These are phyloP conservation scores for Glycyrrhiza uralensis DNA, from an alignment of 306 rosid species.

Conservation along the genomic window DNA sequence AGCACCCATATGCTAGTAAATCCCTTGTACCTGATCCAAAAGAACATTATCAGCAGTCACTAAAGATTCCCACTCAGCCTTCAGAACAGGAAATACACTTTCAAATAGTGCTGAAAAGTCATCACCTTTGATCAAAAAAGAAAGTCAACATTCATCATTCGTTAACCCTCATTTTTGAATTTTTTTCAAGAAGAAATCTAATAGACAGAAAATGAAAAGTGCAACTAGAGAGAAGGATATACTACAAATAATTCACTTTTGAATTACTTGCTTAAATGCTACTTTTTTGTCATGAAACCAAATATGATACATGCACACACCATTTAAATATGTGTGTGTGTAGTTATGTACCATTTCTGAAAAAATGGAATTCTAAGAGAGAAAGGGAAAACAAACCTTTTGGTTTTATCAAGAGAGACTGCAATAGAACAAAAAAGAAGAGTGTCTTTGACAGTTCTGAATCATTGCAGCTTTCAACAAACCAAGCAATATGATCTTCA, in stretches of 20 bases:
- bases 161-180: not conserved
- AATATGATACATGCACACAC: not conserved
- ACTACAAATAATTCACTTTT: not conserved
- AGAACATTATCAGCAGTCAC: slow-evolving; percentile 42
- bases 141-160: slow-evolving; percentile 18
- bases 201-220: slow-evolving; percentile 3
- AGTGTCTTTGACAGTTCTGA: slow-evolving; percentile 60
- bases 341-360: not conserved
- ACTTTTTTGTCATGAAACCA: not conserved
- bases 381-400: slow-evolving; percentile 39
- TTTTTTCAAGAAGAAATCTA: not conserved
- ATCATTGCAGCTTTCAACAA: slow-evolving; percentile 49
- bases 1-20: not conserved
- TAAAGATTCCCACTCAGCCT: slow-evolving; percentile 66
- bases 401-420: slow-evolving; percentile 42
- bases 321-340: not conserved
- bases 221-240: not conserved
- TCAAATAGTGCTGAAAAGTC: slow-evolving; percentile 47
- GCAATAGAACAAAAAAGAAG: slow-evolving; percentile 62
- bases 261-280: not conserved
- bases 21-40: slow-evolving; percentile 54
- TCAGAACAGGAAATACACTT: slow-evolving; percentile 52
- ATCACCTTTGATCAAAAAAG: slow-evolving; percentile 36
- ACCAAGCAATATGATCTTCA: slow-evolving; percentile 53
- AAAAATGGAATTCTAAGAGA: slow-evolving; percentile 7